A percentile compares a stretch with the other conserved stretches of the same genome.
Evolutionary conservation across 139 green algal genomes (phyloP).

Genomic region (Closterium sp.): DNA sequence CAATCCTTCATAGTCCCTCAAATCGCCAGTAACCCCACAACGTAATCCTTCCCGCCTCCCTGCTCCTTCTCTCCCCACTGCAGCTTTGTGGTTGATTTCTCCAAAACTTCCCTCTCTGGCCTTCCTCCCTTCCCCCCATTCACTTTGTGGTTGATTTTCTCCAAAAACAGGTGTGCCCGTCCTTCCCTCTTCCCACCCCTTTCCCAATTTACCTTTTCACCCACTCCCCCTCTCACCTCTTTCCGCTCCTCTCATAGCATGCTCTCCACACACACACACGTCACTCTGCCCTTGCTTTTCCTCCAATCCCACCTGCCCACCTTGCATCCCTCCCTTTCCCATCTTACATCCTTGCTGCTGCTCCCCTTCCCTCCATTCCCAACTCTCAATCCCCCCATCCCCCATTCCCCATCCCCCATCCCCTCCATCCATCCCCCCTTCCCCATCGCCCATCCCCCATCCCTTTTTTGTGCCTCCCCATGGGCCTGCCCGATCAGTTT

Average conservation of each 20-base stretch:
- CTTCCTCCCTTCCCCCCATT: not conserved
- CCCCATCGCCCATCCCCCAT: not conserved
- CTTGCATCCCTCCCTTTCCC: no score
- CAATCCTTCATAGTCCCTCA: no score
- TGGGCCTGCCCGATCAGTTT: constrained; percentile 57
- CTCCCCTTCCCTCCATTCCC: not conserved
- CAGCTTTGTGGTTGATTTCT: not conserved
- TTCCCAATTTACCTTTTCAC: not conserved
- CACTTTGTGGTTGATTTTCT: not conserved
- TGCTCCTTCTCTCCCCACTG: not conserved
- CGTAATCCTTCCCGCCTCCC: no score
- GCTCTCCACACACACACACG: no score
- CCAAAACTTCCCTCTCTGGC: not conserved
- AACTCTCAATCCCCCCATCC: not conserved
- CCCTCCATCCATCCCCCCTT: no score
- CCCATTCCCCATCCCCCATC: no score
- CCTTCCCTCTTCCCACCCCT: not conserved
- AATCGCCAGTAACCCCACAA: no score
- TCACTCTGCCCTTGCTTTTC: not conserved
- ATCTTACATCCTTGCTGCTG: no score
- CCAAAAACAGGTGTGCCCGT: not conserved
- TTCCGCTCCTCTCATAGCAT: not conserved
- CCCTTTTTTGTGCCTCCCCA: not conserved
- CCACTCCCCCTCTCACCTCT: no score
- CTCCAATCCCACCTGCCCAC: no score